phyloP scores from a whole-genome alignment of 768 basidiomycete genomes.

The Macrocybe gigantea region DNA sequence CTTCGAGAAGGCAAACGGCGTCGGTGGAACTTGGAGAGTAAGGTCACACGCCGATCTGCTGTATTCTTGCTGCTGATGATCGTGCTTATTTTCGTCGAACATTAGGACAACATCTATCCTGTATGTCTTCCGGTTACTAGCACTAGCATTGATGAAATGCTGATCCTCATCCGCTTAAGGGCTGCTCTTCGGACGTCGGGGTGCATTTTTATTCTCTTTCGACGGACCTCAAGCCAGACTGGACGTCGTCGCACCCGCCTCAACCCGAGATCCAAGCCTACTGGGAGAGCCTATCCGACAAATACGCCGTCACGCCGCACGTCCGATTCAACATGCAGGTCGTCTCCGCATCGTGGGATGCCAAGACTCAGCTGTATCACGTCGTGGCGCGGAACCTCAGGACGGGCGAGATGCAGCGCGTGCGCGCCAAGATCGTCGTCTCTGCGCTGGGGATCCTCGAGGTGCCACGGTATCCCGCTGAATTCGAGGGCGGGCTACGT shows the following conservation, averaged over 20 bases:
- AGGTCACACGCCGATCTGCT: conserved; percentile 10
- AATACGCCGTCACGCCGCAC: conserved; percentile 33
- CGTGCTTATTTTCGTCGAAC: not conserved
- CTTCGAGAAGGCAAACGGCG: conserved; percentile 35
- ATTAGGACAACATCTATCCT: conserved; percentile 31
- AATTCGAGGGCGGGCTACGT: conserved; percentile 21
- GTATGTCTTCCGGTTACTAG: conserved; percentile 9
- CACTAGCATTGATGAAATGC: not conserved
- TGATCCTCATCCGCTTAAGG: conserved; percentile 14
- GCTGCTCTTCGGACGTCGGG: conserved; percentile 35
- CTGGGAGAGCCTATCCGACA: conserved; percentile 27
- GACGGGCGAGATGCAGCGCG: conserved; percentile 21
- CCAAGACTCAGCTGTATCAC: conserved; percentile 25
- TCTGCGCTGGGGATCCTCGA: conserved; percentile 46
- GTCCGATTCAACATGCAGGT: conserved; percentile 41
- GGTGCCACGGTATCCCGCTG: conserved; percentile 30
- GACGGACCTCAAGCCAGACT: conserved; percentile 32
- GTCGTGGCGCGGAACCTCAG: conserved; percentile 26
- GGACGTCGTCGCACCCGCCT: conserved; percentile 30
- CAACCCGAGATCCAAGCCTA: conserved; percentile 38
- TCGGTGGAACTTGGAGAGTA: conserved; percentile 52
- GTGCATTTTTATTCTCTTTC: conserved; percentile 35
- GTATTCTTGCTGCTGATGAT: not conserved
- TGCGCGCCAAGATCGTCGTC: conserved; percentile 40
- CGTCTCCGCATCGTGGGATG: conserved; percentile 39